A percentile compares a stretch with the other conserved stretches of the same genome.
Conservation (phyloP, 2,329 filamentous ascomycete species). For the Xylariomycetidae sp. region DNA sequence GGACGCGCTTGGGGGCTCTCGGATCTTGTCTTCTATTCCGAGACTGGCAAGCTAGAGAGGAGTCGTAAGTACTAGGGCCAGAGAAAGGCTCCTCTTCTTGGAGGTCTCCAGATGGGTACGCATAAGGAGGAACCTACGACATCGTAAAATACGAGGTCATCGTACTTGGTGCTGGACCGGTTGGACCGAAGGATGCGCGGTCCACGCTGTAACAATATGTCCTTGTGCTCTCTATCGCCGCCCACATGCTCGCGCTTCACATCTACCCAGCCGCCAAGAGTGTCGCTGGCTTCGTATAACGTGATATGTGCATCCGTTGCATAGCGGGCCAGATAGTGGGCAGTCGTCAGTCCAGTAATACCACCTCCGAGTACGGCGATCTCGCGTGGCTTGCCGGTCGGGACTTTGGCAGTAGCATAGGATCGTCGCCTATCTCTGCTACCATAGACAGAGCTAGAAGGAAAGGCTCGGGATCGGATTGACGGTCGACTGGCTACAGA, state of each 20-base stretch:
- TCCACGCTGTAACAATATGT: conserved; percentile 75
- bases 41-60: conserved; percentile 59
- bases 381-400: conserved; percentile 19
- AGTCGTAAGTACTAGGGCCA: too few relatives aligned
- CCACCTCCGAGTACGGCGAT: conserved; percentile 75
- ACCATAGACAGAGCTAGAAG: conserved; percentile 1
- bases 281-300: conserved; percentile 67
- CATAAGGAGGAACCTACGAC: conserved; percentile 66
- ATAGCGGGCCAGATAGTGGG: conserved; percentile 69
- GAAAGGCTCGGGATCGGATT: conserved; percentile 4
- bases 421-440: conserved; percentile 4
- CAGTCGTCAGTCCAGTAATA: conserved; percentile 74
- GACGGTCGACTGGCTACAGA: conserved; percentile 2
- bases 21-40: conserved; percentile 49
- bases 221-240: conserved; percentile 46
- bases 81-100: too few relatives aligned
- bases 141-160: conserved; percentile 64
- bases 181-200: conserved; percentile 68
- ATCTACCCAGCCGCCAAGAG: conserved; percentile 79
- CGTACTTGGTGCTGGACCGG: conserved; percentile 36
- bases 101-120: too few relatives aligned
- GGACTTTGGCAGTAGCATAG: conserved; percentile 12
- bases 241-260: conserved; percentile 59
- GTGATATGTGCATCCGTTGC: conserved; percentile 67
- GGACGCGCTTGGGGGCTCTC: conserved; percentile 45